Base-by-base conservation (phyloP, 805 yeast genomes). In the Saturnispora bothae region DNA sequence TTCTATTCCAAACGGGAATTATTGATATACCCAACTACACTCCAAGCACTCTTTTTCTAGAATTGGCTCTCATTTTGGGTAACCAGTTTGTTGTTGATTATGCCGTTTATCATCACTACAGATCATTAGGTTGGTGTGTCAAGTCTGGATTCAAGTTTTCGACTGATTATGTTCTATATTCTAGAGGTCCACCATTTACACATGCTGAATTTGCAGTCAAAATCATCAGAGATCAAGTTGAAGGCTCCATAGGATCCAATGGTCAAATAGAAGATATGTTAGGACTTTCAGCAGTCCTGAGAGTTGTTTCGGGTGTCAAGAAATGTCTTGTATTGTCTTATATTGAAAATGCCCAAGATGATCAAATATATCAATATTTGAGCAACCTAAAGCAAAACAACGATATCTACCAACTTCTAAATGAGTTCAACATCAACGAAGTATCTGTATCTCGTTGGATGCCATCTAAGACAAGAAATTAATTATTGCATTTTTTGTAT, bases 91-190 rank as follows among this genome's bases (percentile, higher is more conserved):
- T 81, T 2, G 45, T 67, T 2, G 66, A 71, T 33, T 89, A 82
- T 49, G 76, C 75, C 4, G 88, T 73, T 1, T 89, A 88, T 51
- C 94, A 85, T 52, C 86, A 89, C 54, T 88, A 76, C 59, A 68
- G 94, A 37, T 78, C 95, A 0, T 67, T 74, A 19, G 96, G 96
- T 0, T 92, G 97, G 96, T 89, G 96, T 63, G 92, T 80, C 3
- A 68, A 94, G 42, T 73, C 88, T 0, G 98, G 97, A 0, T 72
- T 86, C 40, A 92, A 92, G 57, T 92, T 92, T 57, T 95, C 96
- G 2, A 71, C 83, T n/a, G 94, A 88, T 50, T 80, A 65, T 57
- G 60, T 92, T 7, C 64, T 92, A 4, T 92, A 92, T 56, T 75
- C 79, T 38, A 66, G 89, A 41, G 99, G 99, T 0, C 98, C 97